phyloP scores from a whole-genome alignment of 108 stramenopile genomes.

The Nitzschia inconspicua region DNA sequence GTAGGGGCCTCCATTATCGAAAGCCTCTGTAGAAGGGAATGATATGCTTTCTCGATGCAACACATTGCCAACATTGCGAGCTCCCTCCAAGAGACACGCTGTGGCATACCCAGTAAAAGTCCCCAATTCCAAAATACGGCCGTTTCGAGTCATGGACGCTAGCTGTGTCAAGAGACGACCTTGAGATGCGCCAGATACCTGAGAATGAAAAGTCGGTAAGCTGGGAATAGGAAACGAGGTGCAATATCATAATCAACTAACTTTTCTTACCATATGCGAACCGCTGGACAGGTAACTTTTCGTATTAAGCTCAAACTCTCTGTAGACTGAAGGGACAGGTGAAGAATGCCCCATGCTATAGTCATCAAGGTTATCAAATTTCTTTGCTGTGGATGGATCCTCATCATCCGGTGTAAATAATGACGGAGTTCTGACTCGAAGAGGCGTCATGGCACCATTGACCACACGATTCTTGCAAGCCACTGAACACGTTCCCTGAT shows the following conservation, averaged over 20 bases:
- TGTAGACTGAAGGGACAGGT: constrained; percentile 48
- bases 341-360: constrained; percentile 71
- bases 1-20: constrained; percentile 49
- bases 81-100: constrained; percentile 79
- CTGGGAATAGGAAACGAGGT: too few species aligned
- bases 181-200: constrained; percentile 77
- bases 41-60: constrained; percentile 15
- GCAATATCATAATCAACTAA: too few species aligned
- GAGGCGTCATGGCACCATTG: constrained; percentile 47
- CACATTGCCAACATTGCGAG: constrained; percentile 41
- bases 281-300: constrained; percentile 58
- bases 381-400: background rate
- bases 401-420: background rate
- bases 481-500: constrained; percentile 79
- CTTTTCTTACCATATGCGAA: constrained; percentile 91
- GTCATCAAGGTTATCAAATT: constrained; percentile 61
- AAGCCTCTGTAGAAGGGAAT: background rate
- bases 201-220: too few species aligned
- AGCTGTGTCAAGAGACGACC: constrained; percentile 76
- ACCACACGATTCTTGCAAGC: constrained; percentile 70
- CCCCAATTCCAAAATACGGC: constrained; percentile 86
- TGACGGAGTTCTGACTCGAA: background rate
- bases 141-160: constrained; percentile 70
- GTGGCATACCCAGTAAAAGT: constrained; percentile 94
- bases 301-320: constrained; percentile 77